A percentile compares a stretch with the other conserved stretches of the same genome.
Evolutionary conservation across 2,329 filamentous ascomycete species (phyloP).

Genomic region (Graphilbum fragrans): DNA sequence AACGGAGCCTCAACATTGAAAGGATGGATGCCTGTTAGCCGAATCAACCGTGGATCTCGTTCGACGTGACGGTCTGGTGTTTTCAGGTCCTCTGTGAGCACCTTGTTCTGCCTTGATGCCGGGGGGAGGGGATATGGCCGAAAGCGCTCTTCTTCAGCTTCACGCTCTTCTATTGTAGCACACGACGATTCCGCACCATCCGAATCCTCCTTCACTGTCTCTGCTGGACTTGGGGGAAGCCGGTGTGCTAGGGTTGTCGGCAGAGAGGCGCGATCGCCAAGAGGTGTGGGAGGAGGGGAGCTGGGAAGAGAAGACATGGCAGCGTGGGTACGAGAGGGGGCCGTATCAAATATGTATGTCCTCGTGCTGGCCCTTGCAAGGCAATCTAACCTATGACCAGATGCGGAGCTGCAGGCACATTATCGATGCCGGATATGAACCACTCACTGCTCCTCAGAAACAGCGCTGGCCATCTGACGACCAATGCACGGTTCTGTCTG

Average conservation of each 20-base stretch:
- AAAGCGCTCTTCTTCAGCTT: neutral
- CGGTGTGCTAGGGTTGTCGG: neutral
- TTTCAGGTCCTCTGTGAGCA: slow-evolving; percentile 64
- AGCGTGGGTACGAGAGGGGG: too few species aligned
- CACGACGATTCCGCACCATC: neutral
- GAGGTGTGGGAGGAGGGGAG: too few species aligned
- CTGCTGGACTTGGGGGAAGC: slow-evolving; percentile 6
- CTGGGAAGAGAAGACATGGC: too few species aligned
- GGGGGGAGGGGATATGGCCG: slow-evolving; percentile 55
- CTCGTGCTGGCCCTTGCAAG: too few species aligned
- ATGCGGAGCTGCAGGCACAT: too few species aligned
- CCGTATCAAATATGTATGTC: too few species aligned
- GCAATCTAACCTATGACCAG: too few species aligned
- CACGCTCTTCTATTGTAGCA: neutral
- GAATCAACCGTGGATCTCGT: slow-evolving; percentile 69
- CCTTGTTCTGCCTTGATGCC: slow-evolving; percentile 41
- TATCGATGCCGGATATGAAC: too few species aligned
- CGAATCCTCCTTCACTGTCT: slow-evolving; percentile 2
- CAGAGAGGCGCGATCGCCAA: too few species aligned
- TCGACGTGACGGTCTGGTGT: slow-evolving; percentile 45
- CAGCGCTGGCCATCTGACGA: too few species aligned
- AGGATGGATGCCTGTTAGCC: slow-evolving; percentile 78
- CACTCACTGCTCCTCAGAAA: too few species aligned
- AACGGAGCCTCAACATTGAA: slow-evolving; percentile 86
- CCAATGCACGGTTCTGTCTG: too few species aligned